phyloP scores from a whole-genome alignment of 352 stramenopile species.

The Chrysophaeum taylorii region DNA sequence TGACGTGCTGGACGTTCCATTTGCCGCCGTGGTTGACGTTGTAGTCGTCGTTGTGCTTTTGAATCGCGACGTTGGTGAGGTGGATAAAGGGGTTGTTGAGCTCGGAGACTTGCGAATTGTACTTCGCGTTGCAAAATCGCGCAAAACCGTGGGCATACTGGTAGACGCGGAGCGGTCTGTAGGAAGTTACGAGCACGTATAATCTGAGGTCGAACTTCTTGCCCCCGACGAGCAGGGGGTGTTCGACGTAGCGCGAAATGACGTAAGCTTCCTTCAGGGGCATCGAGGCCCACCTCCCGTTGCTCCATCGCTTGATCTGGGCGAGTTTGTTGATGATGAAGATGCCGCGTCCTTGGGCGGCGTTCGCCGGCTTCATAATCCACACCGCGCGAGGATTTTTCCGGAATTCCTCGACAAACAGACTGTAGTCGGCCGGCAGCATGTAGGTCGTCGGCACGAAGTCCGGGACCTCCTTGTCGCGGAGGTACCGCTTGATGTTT shows the following conservation, averaged over 20 bases:
- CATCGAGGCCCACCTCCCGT: slow-evolving; percentile 43
- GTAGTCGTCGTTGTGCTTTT: slow-evolving; percentile 77
- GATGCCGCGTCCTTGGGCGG: slow-evolving; percentile 76
- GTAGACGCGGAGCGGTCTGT: slow-evolving; percentile 58
- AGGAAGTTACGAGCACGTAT: slow-evolving; percentile 78
- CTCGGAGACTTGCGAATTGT: slow-evolving; percentile 51
- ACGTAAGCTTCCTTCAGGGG: slow-evolving; percentile 55
- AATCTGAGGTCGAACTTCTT: slow-evolving; percentile 85
- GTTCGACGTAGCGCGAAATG: slow-evolving; percentile 73
- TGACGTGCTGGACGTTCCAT: slow-evolving; percentile 70
- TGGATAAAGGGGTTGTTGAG: slow-evolving; percentile 76
- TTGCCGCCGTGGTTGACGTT: slow-evolving; percentile 75
- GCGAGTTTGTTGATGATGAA: slow-evolving; percentile 83
- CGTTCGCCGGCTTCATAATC: slow-evolving; percentile 84
- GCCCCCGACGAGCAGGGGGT: slow-evolving; percentile 70
- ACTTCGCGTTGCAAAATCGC: slow-evolving; percentile 77
- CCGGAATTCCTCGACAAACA: slow-evolving; percentile 72
- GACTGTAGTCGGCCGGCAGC: slow-evolving; percentile 74
- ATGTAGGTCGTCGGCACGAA: slow-evolving; percentile 80
- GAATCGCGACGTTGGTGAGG: slow-evolving; percentile 71
- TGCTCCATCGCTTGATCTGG: slow-evolving; percentile 77
- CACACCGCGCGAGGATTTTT: slow-evolving; percentile 68
- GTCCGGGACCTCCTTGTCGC: slow-evolving; percentile 45
- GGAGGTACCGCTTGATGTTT: slow-evolving; percentile 74
- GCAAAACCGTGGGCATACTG: slow-evolving; percentile 74